Conservation (phyloP, 2,329 filamentous ascomycete species). For the Paecilomyces sp. region DNA sequence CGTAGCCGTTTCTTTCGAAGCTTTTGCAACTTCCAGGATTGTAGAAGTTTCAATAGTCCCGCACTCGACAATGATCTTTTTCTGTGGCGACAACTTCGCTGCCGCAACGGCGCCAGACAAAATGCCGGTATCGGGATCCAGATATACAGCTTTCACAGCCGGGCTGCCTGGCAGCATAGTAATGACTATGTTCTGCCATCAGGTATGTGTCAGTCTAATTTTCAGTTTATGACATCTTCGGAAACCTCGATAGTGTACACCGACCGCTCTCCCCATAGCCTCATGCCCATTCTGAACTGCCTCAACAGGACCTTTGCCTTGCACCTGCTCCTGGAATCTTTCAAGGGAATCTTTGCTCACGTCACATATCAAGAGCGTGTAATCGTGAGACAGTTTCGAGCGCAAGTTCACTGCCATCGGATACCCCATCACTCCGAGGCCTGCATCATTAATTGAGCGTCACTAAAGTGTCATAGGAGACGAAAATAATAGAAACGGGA, state of each 20-base stretch:
- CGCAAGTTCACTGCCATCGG: slow-evolving; percentile 36
- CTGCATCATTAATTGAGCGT: slow-evolving; percentile 5
- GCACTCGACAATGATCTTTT: slow-evolving; percentile 44
- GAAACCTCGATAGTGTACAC: background rate
- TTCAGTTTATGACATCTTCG: too few species aligned
- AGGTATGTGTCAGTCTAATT: too few species aligned
- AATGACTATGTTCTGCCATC: slow-evolving; percentile 35
- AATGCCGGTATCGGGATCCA: slow-evolving; percentile 37
- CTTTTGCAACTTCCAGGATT: slow-evolving; percentile 37
- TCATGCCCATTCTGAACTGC: slow-evolving; percentile 30
- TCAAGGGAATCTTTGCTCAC: slow-evolving; percentile 29
- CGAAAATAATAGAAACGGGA: too few species aligned
- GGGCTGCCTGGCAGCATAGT: slow-evolving; percentile 47
- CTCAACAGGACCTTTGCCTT: slow-evolving; percentile 25
- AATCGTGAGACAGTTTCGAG: slow-evolving; percentile 21
- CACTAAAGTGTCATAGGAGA: too few species aligned
- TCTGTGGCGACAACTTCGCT: slow-evolving; percentile 17
- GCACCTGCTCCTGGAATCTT: slow-evolving; percentile 30
- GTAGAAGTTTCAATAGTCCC: slow-evolving; percentile 48
- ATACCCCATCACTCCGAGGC: slow-evolving; percentile 37
- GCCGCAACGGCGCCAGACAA: slow-evolving; percentile 5
- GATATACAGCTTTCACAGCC: slow-evolving; percentile 44
- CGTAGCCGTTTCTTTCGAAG: slow-evolving; percentile 2
- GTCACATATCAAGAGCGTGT: slow-evolving; percentile 31
- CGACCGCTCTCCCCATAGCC: slow-evolving; percentile 29